phyloP scores from a whole-genome alignment of 108 stramenopile species.

The Cyclotella baltica region DNA sequence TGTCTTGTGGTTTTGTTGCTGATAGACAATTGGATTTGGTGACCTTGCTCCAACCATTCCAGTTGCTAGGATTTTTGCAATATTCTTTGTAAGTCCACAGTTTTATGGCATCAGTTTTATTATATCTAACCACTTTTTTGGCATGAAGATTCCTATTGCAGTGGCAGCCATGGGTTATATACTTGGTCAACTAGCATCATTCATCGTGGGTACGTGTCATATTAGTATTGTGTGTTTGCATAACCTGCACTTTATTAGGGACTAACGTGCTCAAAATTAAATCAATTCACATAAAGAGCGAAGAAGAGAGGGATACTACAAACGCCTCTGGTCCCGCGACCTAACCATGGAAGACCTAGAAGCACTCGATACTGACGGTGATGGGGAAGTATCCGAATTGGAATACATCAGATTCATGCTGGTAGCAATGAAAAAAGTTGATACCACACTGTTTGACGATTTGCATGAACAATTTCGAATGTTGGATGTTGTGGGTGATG shows the following conservation, averaged over 20 bases:
- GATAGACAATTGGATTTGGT: slow-evolving; percentile 66
- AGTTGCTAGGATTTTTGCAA: slow-evolving; percentile 29
- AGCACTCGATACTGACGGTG: slow-evolving; percentile 43
- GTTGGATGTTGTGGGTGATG: slow-evolving; percentile 60
- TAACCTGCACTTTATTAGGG: neutral
- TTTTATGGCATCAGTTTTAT: too few species aligned
- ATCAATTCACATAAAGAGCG: neutral
- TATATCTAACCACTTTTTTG: neutral
- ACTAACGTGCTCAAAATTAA: neutral
- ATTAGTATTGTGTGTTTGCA: neutral
- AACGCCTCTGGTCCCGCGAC: slow-evolving; percentile 36
- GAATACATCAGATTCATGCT: slow-evolving; percentile 87
- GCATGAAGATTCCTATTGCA: slow-evolving; percentile 54
- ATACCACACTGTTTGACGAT: slow-evolving; percentile 63
- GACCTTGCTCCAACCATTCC: slow-evolving; percentile 51
- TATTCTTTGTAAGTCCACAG: slow-evolving; percentile 54
- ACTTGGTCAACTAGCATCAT: slow-evolving; percentile 56
- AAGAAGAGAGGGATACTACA: slow-evolving; percentile 35
- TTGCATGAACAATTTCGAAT: slow-evolving; percentile 63
- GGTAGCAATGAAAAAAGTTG: slow-evolving; percentile 80
- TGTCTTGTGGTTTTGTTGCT: slow-evolving; percentile 1
- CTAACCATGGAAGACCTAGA: slow-evolving; percentile 66
- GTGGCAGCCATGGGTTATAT: slow-evolving; percentile 69
- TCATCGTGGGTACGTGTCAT: slow-evolving; percentile 39
- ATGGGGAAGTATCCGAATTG: slow-evolving; percentile 64